These are phyloP conservation scores for Phytopythium boreale DNA, from an alignment of 352 stramenopile genomes.

Conservation along the genomic window DNA sequence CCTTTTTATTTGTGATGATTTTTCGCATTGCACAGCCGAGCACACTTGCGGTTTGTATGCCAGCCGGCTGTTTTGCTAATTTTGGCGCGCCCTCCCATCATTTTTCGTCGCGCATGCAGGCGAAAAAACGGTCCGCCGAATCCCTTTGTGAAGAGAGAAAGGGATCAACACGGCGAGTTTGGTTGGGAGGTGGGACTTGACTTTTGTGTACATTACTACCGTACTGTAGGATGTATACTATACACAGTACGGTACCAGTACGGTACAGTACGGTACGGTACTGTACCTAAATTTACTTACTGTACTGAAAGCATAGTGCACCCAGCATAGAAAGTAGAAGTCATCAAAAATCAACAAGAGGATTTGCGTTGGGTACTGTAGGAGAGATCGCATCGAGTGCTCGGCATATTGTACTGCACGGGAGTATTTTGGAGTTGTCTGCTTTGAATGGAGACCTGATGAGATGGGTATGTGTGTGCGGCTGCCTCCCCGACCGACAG, in stretches of 20 bases:
- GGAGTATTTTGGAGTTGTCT: too few relatives aligned
- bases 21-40: background rate
- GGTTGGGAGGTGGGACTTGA: background rate
- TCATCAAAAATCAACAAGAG: too few relatives aligned
- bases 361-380: too few relatives aligned
- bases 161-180: background rate
- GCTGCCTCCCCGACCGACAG: background rate
- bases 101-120: conserved; percentile 1
- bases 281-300: too few relatives aligned
- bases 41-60: background rate
- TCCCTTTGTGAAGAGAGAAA: too few relatives aligned
- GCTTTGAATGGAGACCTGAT: too few relatives aligned
- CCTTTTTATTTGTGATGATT: background rate
- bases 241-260: background rate
- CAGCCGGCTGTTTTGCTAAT: background rate
- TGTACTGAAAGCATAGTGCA: too few relatives aligned
- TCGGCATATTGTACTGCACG: too few relatives aligned
- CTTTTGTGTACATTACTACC: too few relatives aligned
- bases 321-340: too few relatives aligned
- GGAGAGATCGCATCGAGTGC: background rate
- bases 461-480: background rate
- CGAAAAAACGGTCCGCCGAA: background rate
- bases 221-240: too few relatives aligned
- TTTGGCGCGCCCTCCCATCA: background rate
- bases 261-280: too few relatives aligned